Evolutionary conservation across 129 eudicot genomes (phyloP).

Genomic region (Flaveria linearis): DNA sequence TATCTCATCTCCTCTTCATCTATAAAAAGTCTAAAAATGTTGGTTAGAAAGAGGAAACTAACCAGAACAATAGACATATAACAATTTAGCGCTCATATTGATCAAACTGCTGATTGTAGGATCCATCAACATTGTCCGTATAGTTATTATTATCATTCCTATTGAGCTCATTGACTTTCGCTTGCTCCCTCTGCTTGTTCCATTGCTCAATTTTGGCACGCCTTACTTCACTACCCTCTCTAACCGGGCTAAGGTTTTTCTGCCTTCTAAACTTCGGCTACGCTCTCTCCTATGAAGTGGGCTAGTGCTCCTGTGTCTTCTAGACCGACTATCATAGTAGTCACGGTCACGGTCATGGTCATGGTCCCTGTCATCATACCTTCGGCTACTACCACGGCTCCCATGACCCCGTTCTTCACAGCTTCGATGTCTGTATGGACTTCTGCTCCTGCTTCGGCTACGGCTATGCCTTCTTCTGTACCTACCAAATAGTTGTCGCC

Average conservation of each 20-base stretch:
- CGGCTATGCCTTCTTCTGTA: constrained; percentile 62
- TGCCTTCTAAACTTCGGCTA: constrained; percentile 67
- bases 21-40: background rate
- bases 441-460: constrained; percentile 61
- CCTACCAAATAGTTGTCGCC: constrained; percentile 76
- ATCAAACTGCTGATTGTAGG: constrained; percentile 25
- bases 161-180: constrained; percentile 38
- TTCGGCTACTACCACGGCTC: constrained; percentile 62
- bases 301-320: constrained; percentile 70
- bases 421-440: constrained; percentile 83
- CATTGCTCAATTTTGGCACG: constrained; percentile 92
- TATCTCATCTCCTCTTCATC: background rate
- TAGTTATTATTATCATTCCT: constrained; percentile 23
- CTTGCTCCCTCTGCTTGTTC: constrained; percentile 78
- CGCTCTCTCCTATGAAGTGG: constrained; percentile 64
- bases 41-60: constrained; percentile 39
- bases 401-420: constrained; percentile 73
- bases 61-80: constrained; percentile 42
- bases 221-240: constrained; percentile 93
- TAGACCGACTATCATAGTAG: constrained; percentile 64
- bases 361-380: constrained; percentile 64
- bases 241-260: constrained; percentile 68
- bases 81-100: constrained; percentile 45
- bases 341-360: constrained; percentile 50
- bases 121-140: constrained; percentile 37